Conservation (phyloP, 1,284 basidiomycete genomes). For the Apiotrichum domesticum region DNA sequence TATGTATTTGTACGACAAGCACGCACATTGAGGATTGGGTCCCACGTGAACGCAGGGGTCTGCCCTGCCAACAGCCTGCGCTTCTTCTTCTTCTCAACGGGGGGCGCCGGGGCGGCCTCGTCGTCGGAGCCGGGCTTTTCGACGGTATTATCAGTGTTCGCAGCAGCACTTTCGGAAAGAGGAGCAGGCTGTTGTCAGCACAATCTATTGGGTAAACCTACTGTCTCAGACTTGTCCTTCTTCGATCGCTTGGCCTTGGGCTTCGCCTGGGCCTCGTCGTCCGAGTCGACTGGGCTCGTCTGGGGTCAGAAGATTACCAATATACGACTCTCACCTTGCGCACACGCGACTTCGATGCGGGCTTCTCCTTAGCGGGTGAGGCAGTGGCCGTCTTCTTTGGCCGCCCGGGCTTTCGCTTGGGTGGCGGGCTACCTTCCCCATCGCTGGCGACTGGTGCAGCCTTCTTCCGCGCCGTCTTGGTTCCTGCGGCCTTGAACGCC, state of each 20-base stretch:
- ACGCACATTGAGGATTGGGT: slow-evolving; percentile 40
- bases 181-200: neutral
- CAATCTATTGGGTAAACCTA: no score
- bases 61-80: slow-evolving; percentile 26
- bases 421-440: neutral
- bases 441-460: slow-evolving; percentile 10
- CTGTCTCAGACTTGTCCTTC: neutral
- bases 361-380: slow-evolving; percentile 2
- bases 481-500: slow-evolving; percentile 10
- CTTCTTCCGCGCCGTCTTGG: slow-evolving; percentile 17
- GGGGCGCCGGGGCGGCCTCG: neutral
- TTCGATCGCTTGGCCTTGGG: slow-evolving; percentile 2
- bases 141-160: neutral
- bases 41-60: slow-evolving; percentile 37
- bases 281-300: neutral
- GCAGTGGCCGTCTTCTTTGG: slow-evolving; percentile 17
- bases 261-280: neutral
- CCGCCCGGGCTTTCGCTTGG: slow-evolving; percentile 22
- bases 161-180: neutral
- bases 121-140: neutral
- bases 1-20: neutral
- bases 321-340: neutral
- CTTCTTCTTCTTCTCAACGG: slow-evolving; percentile 39
- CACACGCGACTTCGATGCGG: neutral
- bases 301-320: neutral